Evolutionary conservation across 768 basidiomycete genomes (phyloP).

Genomic region (Tephrocybe sp.): DNA sequence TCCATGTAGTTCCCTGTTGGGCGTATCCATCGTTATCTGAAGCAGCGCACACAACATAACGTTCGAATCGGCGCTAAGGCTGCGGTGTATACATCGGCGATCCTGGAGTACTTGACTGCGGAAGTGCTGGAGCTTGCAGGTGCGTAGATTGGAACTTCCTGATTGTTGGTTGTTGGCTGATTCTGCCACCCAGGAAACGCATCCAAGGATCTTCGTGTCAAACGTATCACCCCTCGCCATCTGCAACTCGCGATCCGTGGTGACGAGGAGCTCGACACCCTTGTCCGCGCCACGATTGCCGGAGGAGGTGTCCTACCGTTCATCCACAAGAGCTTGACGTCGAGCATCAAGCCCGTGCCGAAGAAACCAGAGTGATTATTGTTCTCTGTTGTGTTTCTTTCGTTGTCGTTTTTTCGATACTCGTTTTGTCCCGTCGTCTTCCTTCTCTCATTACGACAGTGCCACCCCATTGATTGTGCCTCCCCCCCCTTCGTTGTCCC

Average conservation of each 20-base stretch:
- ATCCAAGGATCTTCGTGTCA: conserved; percentile 95
- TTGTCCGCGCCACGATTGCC: conserved; percentile 93
- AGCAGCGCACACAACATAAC: conserved; percentile 90
- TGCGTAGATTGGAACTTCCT: conserved; percentile 32
- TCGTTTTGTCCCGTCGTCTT: not conserved
- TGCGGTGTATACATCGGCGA: conserved; percentile 94
- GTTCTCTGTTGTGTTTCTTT: not conserved
- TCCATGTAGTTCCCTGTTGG: conserved; percentile 86
- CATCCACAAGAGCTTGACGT: conserved; percentile 83
- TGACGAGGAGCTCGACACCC: conserved; percentile 95
- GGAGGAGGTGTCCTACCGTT: conserved; percentile 87
- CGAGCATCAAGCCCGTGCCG: conserved; percentile 41
- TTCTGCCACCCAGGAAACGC: conserved; percentile 72
- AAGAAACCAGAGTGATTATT: conserved; percentile 43
- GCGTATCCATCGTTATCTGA: conserved; percentile 95
- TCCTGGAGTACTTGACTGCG: conserved; percentile 94
- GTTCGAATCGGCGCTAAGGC: conserved; percentile 97
- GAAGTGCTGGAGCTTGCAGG: conserved; percentile 96
- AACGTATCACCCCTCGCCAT: conserved; percentile 96
- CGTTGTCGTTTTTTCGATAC: not conserved
- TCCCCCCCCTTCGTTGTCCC: not conserved
- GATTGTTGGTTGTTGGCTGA: not conserved
- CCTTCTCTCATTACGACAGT: not conserved
- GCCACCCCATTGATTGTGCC: conserved; percentile 5
- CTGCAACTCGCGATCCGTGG: conserved; percentile 95